Base-by-base conservation (phyloP, 805 yeast species). In the Kodamaea hsintzibuensis region DNA sequence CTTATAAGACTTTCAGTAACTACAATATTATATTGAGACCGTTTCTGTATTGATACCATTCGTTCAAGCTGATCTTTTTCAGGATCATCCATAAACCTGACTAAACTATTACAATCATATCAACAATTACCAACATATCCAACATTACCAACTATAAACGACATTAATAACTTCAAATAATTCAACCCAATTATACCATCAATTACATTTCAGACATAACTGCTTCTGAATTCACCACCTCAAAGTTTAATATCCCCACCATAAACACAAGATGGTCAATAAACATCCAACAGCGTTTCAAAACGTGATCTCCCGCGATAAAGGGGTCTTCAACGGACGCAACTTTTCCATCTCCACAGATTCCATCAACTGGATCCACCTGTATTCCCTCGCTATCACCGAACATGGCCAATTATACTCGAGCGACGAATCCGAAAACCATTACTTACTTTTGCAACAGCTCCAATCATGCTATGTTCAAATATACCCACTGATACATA, bases 381-480 rank as follows among this genome's bases (percentile, higher is more conserved):
- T 65, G 52, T 55, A 63, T 45, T 55, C 67, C n/a, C 52, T 75
- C 7, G 57, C 57, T 45, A 70, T 74, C 46, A 68, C 71, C 7
- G 64, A 62, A 27, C 60, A 68, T 35, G 80, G 80, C 39, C 67
- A 68, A 45, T 52, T 76, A 42, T 67, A 60, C 51, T 71, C 72
- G 30, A 55, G 63, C 10, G 76, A 70, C 56, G 73, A 69, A 22
- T 57, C 57, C 18, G 71, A 67, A 37, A 60, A 62, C 47, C 66
- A 65, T 50, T 65, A 67, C 55, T 56, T 73, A 12, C 63, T 75
- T 9, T 56, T 74, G 33, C 68, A 66, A 43, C 66, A 64, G 44
- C 63, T 76, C 35, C 80, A 76, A 59, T 66, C 77, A 14, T 75
- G 80, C 60, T 69, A 61, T 52, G 72, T 76, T 10, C 78, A 71